Evolutionary conservation across 78 protist genomes (phyloP).

Genomic region (Protostelium mycophagum): DNA sequence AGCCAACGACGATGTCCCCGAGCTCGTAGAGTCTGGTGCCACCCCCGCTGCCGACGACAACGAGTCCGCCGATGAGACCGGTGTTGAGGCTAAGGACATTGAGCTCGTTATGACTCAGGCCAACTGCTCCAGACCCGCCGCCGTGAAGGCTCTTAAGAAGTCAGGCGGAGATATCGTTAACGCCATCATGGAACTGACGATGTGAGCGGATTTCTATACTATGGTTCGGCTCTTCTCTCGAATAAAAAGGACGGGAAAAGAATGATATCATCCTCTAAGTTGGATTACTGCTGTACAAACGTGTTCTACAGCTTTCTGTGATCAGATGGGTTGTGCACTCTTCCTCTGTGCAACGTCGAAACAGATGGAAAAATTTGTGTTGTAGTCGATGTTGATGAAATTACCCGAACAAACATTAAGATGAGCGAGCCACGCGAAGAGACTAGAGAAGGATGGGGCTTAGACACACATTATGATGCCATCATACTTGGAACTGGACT

Average conservation of each 20-base stretch:
- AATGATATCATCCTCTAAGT: too few relatives aligned
- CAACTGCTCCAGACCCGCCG: conserved; percentile 57
- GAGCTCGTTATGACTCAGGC: conserved; percentile 78
- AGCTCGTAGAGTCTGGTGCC: conserved; percentile 2
- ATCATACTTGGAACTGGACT: background rate
- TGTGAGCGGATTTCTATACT: too few relatives aligned
- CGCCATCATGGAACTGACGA: conserved; percentile 74
- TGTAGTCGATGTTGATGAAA: too few relatives aligned
- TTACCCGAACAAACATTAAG: too few relatives aligned
- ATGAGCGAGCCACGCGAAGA: too few relatives aligned
- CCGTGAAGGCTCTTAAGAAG: conserved; percentile 70
- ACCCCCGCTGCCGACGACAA: conserved; percentile 15
- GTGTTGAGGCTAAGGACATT: conserved; percentile 74
- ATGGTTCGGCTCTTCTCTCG: too few relatives aligned
- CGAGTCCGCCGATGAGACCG: conserved; percentile 16
- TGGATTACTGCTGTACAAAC: too few relatives aligned
- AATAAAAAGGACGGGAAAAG: too few relatives aligned
- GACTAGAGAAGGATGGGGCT: background rate
- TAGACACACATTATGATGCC: background rate
- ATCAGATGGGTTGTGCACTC: too few relatives aligned
- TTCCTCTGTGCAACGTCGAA: too few relatives aligned
- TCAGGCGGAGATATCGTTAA: conserved; percentile 80
- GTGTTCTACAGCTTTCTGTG: too few relatives aligned
- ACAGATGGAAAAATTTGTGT: too few relatives aligned
- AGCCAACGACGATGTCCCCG: background rate